phyloP scores from a whole-genome alignment of 2,329 filamentous ascomycete genomes.

The Raffaelea ambrosiae region DNA sequence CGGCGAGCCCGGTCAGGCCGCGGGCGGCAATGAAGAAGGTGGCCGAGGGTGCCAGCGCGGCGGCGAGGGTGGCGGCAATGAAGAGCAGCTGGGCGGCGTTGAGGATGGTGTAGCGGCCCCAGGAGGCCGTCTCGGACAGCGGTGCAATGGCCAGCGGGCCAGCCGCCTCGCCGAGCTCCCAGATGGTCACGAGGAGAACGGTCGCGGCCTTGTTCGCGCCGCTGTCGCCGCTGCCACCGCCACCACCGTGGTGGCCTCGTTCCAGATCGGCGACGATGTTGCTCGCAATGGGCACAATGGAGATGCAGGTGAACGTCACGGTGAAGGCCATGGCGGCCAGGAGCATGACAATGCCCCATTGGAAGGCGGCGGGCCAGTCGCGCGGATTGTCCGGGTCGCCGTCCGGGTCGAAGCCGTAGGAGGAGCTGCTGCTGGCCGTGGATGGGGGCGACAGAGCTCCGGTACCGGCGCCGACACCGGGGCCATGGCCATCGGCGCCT shows the following conservation, averaged over 20 bases:
- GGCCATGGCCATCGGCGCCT: background rate
- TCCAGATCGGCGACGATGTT: constrained; percentile 40
- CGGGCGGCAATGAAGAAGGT: constrained; percentile 53
- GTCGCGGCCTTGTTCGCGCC: constrained; percentile 32
- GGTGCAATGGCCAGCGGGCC: constrained; percentile 55
- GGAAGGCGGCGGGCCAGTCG: constrained; percentile 43
- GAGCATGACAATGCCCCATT: constrained; percentile 44
- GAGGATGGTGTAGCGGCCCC: constrained; percentile 45
- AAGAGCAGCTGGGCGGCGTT: constrained; percentile 44
- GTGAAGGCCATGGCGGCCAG: constrained; percentile 47
- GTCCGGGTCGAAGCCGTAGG: background rate
- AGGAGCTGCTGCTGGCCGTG: background rate
- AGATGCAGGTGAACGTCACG: constrained; percentile 52
- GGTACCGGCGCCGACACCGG: background rate
- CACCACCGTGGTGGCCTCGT: constrained; percentile 20
- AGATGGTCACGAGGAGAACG: constrained; percentile 60
- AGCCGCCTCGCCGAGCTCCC: constrained; percentile 58
- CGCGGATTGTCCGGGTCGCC: constrained; percentile 40
- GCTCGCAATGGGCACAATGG: constrained; percentile 43
- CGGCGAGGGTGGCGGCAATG: constrained; percentile 35
- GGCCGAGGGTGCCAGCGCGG: constrained; percentile 36
- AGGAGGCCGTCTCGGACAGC: constrained; percentile 46
- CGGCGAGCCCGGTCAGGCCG: constrained; percentile 58
- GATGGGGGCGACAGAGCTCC: too few species aligned
- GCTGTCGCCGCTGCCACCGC: constrained; percentile 16